Evolutionary conservation across 495 filamentous ascomycete genomes (phyloP).

Genomic region (Penicillium roqueforti): DNA sequence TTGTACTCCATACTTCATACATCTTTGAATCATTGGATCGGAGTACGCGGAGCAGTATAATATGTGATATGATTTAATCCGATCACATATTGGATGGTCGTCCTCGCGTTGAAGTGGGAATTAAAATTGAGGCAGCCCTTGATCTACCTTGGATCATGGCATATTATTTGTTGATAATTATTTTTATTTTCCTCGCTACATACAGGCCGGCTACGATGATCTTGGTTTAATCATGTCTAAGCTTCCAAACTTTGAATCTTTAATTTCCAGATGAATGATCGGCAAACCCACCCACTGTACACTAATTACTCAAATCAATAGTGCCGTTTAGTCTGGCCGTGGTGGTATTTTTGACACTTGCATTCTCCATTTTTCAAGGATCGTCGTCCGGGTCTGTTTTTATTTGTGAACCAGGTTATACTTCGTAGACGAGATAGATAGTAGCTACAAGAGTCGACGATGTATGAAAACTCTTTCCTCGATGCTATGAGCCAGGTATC

Average conservation of each 20-base stretch:
- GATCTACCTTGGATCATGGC: neutral
- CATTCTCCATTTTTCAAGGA: constrained; percentile 5
- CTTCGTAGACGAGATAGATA: neutral
- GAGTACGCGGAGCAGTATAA: neutral
- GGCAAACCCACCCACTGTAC: constrained; percentile 18
- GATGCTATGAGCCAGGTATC: neutral
- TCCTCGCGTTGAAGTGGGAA: neutral
- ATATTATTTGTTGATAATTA: neutral
- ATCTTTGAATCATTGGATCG: neutral
- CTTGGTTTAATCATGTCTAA: neutral
- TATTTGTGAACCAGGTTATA: neutral
- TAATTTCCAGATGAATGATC: constrained; percentile 16
- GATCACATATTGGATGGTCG: neutral
- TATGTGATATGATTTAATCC: neutral
- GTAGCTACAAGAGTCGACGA: no score
- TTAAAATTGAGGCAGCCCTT: neutral
- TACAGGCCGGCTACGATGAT: neutral
- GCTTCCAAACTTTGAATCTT: constrained; percentile 19
- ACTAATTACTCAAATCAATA: constrained; percentile 20
- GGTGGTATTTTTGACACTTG: constrained; percentile 8
- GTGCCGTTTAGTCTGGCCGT: constrained; percentile 11
- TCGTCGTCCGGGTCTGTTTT: constrained; percentile 4
- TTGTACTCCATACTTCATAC: neutral
- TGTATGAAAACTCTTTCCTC: neutral
- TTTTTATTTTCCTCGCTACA: neutral